Base-by-base conservation (phyloP, 1,284 basidiomycete species). In the Porodaedalea pini region DNA sequence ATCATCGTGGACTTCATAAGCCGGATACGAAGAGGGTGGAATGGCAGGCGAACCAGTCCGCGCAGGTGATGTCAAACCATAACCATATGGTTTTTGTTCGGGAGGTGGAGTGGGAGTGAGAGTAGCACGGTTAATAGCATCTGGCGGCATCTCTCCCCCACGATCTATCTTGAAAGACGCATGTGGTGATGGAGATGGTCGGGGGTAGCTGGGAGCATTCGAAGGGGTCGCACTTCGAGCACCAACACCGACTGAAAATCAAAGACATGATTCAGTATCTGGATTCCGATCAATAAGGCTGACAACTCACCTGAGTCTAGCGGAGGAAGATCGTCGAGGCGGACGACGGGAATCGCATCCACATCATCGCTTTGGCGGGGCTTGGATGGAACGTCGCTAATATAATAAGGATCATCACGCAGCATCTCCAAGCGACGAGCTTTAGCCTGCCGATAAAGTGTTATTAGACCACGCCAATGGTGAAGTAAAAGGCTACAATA, bases 351-450 rank as follows among this genome's bases (percentile, higher is more conserved):
- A 70, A 96, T 95, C 3, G 82, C 79, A 64, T 94, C 92, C 11
- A 96, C 66, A 66, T 94, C 90, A 25, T 85, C 79, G 4, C 72
- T 70, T 17, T 68, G 67, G 50, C 68, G 64, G 55, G 71, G 75
- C 45, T 73, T 67, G 29, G 79, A 73, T 61, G 69, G 73, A 55
- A 83, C 81, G 57, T 90, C 88, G 37, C 83, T 78, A 60, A 95
- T 86, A 68, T 95, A 95, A 71, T 92, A 95, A 7, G 93, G 93
- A 69, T 95, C 92, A 62, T 92, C 89, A 51, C 81, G 81, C 62
- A 85, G 75, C 64, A 86, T 81, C 60, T 88, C 90, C 50, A 85
- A 70, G 40, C 90, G 78, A 62, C 88, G 90, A 19, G 83, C 85
- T 67, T 83, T 86, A 50, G 85, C 77, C 92, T 94, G 64, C 17